Conservation (phyloP, 495 filamentous ascomycete genomes). For the Hypomontagnella submonticulosa region DNA sequence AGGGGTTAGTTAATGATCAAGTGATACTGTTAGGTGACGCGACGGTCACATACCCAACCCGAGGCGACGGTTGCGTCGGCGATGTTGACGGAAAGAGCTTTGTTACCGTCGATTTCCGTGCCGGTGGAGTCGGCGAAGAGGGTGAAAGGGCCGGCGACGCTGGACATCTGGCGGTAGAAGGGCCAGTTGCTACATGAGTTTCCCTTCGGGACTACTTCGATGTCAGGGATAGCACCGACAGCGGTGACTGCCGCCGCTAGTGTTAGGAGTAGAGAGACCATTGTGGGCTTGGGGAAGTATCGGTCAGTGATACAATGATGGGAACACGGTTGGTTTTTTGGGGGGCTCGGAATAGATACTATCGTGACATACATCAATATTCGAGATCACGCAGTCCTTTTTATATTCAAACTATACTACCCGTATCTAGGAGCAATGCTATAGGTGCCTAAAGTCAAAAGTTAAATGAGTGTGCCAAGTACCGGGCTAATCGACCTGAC, state of each 20-base stretch:
- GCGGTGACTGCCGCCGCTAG: slow-evolving; percentile 17
- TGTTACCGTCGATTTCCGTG: slow-evolving; percentile 34
- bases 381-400: slow-evolving; percentile 2
- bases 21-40: background rate
- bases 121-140: slow-evolving; percentile 41
- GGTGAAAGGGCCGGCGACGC: slow-evolving; percentile 33
- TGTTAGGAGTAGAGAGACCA: slow-evolving; percentile 17
- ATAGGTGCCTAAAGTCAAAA: no score
- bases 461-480: no score
- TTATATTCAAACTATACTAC: no score
- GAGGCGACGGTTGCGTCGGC: slow-evolving; percentile 22
- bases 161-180: slow-evolving; percentile 31
- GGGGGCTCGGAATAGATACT: slow-evolving; percentile 8
- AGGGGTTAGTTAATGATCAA: background rate
- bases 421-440: no score
- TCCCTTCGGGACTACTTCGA: slow-evolving; percentile 39
- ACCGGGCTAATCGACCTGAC: no score
- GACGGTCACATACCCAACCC: slow-evolving; percentile 25
- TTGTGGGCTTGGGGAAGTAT: slow-evolving; percentile 6
- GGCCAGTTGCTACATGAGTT: slow-evolving; percentile 39
- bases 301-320: background rate
- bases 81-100: slow-evolving; percentile 19
- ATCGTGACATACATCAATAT: slow-evolving; percentile 15
- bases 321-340: background rate
- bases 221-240: slow-evolving; percentile 28